Evolutionary conservation across 108 stramenopile species (phyloP).

Genomic region (Nitzschia putrida): DNA sequence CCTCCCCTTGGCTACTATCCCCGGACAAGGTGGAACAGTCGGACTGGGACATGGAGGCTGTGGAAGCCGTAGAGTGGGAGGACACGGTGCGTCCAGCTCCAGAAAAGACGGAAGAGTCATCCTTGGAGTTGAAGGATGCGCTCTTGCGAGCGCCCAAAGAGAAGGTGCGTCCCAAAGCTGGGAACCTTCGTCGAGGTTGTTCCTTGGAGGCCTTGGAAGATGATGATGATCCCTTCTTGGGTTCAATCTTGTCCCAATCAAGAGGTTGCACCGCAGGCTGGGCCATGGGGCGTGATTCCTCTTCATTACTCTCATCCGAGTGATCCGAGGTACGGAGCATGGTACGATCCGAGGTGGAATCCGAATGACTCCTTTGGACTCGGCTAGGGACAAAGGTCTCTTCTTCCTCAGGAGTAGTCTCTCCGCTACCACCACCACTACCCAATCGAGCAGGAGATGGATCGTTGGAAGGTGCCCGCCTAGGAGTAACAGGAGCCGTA

Average conservation of each 20-base stretch:
- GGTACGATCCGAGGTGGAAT: no score
- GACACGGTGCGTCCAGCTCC: slow-evolving; percentile 10
- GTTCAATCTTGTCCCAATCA: no score
- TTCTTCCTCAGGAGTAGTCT: no score
- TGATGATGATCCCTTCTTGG: not conserved
- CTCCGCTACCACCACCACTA: no score
- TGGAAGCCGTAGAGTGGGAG: slow-evolving; percentile 1
- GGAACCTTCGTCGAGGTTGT: not conserved
- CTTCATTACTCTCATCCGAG: no score
- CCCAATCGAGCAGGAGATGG: no score
- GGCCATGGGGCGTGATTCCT: no score
- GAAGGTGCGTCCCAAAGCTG: slow-evolving; percentile 1
- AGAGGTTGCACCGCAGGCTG: no score
- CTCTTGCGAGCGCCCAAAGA: slow-evolving; percentile 11
- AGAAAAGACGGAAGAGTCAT: slow-evolving; percentile 1
- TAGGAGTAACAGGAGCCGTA: slow-evolving; percentile 10
- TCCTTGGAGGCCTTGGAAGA: slow-evolving; percentile 2
- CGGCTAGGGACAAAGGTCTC: no score
- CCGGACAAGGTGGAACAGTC: not conserved
- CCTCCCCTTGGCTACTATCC: not conserved
- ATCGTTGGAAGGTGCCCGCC: not conserved
- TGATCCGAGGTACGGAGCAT: no score
- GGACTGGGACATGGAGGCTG: not conserved
- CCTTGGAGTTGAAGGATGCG: not conserved
- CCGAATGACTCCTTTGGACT: no score